Percentiles rank a stretch among this genome's conserved stretches.
Evolutionary conservation across 257 asterid genomes (phyloP).

Genomic region (Solanum infundibuliforme): DNA sequence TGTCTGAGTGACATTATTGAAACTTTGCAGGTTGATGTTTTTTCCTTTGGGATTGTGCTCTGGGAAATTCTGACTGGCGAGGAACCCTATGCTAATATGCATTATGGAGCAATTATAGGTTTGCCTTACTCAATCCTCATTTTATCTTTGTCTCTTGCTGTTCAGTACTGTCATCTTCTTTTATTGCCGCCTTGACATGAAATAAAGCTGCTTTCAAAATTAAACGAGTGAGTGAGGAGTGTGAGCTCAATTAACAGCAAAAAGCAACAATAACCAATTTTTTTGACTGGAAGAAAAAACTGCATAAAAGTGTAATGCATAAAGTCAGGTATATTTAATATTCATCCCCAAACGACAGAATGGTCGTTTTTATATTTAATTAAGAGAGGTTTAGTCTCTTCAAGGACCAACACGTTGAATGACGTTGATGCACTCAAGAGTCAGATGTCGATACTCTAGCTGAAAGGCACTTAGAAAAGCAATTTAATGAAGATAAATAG

Average conservation of each 20-base stretch:
- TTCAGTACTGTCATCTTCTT: background rate
- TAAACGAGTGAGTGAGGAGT: background rate
- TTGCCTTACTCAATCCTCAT: slow-evolving; percentile 1
- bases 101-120: slow-evolving; percentile 97
- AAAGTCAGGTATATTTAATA: background rate
- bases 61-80: slow-evolving; percentile 99
- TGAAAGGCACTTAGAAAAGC: background rate
- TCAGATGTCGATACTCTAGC: background rate
- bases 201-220: background rate
- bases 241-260: background rate
- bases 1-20: background rate
- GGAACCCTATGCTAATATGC: slow-evolving; percentile 96
- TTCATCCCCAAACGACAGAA: background rate
- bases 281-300: background rate
- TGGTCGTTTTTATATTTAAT: background rate
- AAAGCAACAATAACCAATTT: background rate
- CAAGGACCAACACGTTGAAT: background rate
- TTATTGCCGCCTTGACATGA: background rate
- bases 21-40: slow-evolving; percentile 72
- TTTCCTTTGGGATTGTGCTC: slow-evolving; percentile 87
- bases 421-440: background rate
- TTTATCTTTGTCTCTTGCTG: background rate
- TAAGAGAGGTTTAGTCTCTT: background rate
- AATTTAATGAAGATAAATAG: background rate
- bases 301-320: background rate